A percentile compares a stretch with the other conserved stretches of the same genome.
Evolutionary conservation across 768 basidiomycete species (phyloP).

Genomic region (Gymnopilus junonius): DNA sequence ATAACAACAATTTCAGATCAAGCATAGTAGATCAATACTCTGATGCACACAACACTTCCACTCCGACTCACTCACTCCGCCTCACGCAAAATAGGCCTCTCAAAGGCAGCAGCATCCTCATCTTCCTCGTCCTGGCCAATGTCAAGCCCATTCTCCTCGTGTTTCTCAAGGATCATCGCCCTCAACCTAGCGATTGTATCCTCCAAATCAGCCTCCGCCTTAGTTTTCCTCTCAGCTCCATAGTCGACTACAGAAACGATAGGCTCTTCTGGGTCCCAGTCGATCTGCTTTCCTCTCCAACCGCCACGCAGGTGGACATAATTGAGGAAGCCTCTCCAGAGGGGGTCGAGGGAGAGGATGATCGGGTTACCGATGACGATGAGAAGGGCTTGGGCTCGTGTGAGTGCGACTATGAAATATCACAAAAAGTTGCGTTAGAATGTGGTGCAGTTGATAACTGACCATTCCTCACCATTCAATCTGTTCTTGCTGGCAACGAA

Average conservation of each 20-base stretch:
- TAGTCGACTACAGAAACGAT: conserved; percentile 37
- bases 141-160: conserved; percentile 31
- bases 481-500: conserved; percentile 60
- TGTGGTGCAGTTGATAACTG: not conserved
- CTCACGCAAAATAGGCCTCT: conserved; percentile 36
- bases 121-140: conserved; percentile 34
- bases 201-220: conserved; percentile 39
- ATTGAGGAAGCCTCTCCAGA: conserved; percentile 67
- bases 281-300: conserved; percentile 49
- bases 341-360: conserved; percentile 58
- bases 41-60: not conserved
- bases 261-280: conserved; percentile 35
- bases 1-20: not conserved
- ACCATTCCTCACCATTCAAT: conserved; percentile 52
- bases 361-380: conserved; percentile 65
- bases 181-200: conserved; percentile 39
- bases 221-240: conserved; percentile 31
- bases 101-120: conserved; percentile 29
- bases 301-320: conserved; percentile 54
- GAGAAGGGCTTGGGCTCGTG: conserved; percentile 65
- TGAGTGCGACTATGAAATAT: conserved; percentile 57
- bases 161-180: conserved; percentile 34
- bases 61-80: conserved; percentile 25
- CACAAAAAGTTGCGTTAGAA: not conserved
- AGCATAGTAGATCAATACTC: not conserved